Evolutionary conservation across 257 asterid genomes (phyloP), one percentile per base, ranked within the genome.

Genomic region (Rubia yunnanensis): DNA sequence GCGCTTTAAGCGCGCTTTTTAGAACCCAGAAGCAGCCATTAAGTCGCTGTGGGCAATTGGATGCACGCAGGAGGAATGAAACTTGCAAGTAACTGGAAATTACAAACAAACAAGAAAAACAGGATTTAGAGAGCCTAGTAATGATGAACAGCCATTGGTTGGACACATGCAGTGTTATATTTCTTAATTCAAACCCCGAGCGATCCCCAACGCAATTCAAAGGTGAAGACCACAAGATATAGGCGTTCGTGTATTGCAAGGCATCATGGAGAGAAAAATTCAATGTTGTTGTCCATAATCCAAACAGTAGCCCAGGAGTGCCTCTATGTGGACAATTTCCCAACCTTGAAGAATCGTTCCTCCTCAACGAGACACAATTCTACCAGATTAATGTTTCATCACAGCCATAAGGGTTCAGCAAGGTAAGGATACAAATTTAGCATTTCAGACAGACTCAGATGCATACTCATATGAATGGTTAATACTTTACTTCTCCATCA

Each of bases 291-390:
- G 91, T 23, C 87, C 95, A 46, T 84, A 75, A 73, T 90, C 95
- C 84, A 79, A 69, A 35, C 94, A 85, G 82, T 89, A 92, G n/a
- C 98, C 98, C 44, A 80, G 61, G 34, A 92, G 98, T 56, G 81
- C 88, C 88, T 84, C 81, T 89, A 70, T 59, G 76, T 85, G 18
- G 97, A 82, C 22, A 78, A 83, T 31, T 61, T 82, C 59, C 88
- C 82, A 64, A 85, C 91, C 58, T 89, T 88, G 55, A 82, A 79
- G 77, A 92, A 82, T 72, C 86, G 89, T 65, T 86, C 94, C 69
- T 89, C 97, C 69, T 89, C 96, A 30, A 66, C 72, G 69, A 89
- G 83, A 73, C 96, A 87, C 55, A 86, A 74, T 63, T 76, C 80
- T 41, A 85, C 87, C 9, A 84, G 84, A 66, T 77, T 75, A 63